Percentiles rank a stretch among this genome's conserved stretches.
Evolutionary conservation across 2,329 filamentous ascomycete species (phyloP).

Genomic region (Bertia moriformis): DNA sequence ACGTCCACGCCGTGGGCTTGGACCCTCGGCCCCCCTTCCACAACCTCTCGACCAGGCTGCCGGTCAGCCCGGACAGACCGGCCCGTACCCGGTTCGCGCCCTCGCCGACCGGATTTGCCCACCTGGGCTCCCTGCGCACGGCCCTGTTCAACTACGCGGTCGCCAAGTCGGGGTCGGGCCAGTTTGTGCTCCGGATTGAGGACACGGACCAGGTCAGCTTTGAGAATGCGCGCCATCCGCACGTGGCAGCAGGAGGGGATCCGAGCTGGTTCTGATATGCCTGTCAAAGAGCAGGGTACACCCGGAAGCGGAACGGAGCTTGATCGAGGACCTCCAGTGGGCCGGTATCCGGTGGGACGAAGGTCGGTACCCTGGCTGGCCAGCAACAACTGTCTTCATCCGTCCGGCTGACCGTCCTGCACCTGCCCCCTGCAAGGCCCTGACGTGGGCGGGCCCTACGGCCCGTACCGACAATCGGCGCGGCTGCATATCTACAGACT

Average conservation of each 20-base stretch:
- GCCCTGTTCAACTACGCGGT: conserved; percentile 91
- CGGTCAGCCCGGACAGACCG: conserved; percentile 40
- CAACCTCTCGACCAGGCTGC: conserved; percentile 11
- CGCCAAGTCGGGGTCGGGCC: conserved; percentile 70
- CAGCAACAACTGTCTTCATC: not conserved
- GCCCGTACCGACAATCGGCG: conserved; percentile 82
- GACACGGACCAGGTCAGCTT: conserved; percentile 74
- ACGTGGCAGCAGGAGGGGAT: too few species aligned
- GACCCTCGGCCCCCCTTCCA: conserved; percentile 9
- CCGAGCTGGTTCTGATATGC: conserved; percentile 5
- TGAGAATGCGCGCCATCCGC: too few species aligned
- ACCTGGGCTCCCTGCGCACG: conserved; percentile 80
- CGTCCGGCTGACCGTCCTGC: conserved; percentile 5
- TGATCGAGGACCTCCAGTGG: conserved; percentile 75
- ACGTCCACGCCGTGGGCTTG: conserved; percentile 6
- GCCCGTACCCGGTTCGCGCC: conserved; percentile 81
- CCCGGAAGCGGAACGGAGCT: conserved; percentile 58
- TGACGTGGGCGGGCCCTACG: conserved; percentile 63
- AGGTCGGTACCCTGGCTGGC: conserved; percentile 28
- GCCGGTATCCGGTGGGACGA: conserved; percentile 87
- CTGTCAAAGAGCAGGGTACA: conserved; percentile 65
- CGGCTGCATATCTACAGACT: conserved; percentile 58
- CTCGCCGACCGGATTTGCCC: conserved; percentile 84
- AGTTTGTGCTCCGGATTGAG: conserved; percentile 83
- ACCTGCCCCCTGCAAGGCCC: conserved; percentile 40